A percentile compares a stretch with the other conserved stretches of the same genome.
Evolutionary conservation across 129 eudicot genomes (phyloP).

Genomic region (Ambrosia artemisiifolia): DNA sequence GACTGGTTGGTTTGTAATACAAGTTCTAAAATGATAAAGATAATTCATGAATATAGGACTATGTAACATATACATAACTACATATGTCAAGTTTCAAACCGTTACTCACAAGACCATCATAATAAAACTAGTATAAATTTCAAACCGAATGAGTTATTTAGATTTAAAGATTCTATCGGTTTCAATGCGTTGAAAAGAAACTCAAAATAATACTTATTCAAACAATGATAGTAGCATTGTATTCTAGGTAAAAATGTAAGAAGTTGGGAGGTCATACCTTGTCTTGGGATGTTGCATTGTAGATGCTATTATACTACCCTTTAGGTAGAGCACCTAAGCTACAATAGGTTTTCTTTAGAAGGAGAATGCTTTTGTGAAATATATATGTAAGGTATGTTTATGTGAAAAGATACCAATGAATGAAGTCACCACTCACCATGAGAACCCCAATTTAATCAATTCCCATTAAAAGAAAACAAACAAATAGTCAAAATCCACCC

Average conservation of each 20-base stretch:
- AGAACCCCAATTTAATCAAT: constrained; percentile 30
- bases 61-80: too few relatives aligned
- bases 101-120: not conserved
- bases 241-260: not conserved
- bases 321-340: constrained; percentile 14
- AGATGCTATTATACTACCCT: constrained; percentile 30
- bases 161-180: not conserved
- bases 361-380: constrained; percentile 21
- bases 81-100: not conserved
- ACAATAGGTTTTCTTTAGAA: constrained; percentile 38
- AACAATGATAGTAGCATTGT: not conserved
- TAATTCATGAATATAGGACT: too few relatives aligned
- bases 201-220: not conserved
- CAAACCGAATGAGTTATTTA: not conserved
- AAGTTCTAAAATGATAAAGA: too few relatives aligned
- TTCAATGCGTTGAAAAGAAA: not conserved
- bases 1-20: not conserved
- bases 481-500: constrained; percentile 22
- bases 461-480: constrained; percentile 21
- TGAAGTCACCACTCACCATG: constrained; percentile 20
- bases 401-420: constrained; percentile 28
- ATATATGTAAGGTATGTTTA: constrained; percentile 25
- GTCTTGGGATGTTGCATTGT: constrained; percentile 71
- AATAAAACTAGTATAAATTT: not conserved
- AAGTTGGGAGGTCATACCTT: constrained; percentile 46